Evolutionary conservation across 192 early-diverging fungal species (phyloP).

Genomic region (Coemansia sp.): DNA sequence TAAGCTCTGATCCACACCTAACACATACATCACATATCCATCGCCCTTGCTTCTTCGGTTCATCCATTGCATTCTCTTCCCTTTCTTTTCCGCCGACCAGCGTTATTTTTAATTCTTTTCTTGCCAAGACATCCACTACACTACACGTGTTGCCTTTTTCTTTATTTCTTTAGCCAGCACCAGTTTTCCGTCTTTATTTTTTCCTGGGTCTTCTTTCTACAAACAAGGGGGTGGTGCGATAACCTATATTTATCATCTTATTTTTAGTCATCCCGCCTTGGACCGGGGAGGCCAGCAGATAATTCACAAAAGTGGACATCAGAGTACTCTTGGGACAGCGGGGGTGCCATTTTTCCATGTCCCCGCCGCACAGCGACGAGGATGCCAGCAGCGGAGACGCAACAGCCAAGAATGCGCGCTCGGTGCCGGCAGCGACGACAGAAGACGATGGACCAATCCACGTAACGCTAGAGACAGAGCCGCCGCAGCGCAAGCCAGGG

Average conservation of each 20-base stretch:
- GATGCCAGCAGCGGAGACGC: background rate
- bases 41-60: background rate
- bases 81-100: background rate
- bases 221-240: background rate
- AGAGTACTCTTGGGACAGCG: slow-evolving; percentile 20
- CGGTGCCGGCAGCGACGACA: background rate
- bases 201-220: background rate
- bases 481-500: slow-evolving; percentile 49
- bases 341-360: slow-evolving; percentile 1
- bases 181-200: background rate
- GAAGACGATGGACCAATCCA: slow-evolving; percentile 13
- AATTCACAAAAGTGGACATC: slow-evolving; percentile 44
- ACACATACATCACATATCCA: slow-evolving; percentile 1
- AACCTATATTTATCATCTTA: slow-evolving; percentile 1
- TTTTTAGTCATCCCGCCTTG: background rate
- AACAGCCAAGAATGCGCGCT: background rate
- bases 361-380: slow-evolving; percentile 1
- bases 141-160: background rate
- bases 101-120: background rate
- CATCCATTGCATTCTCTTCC: background rate
- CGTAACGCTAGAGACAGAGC: slow-evolving; percentile 44
- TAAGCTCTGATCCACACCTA: slow-evolving; percentile 6
- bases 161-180: background rate
- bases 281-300: background rate
- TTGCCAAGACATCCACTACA: background rate